Conservation (phyloP, 495 filamentous ascomycete genomes). For the Schizothecium vesticola region DNA sequence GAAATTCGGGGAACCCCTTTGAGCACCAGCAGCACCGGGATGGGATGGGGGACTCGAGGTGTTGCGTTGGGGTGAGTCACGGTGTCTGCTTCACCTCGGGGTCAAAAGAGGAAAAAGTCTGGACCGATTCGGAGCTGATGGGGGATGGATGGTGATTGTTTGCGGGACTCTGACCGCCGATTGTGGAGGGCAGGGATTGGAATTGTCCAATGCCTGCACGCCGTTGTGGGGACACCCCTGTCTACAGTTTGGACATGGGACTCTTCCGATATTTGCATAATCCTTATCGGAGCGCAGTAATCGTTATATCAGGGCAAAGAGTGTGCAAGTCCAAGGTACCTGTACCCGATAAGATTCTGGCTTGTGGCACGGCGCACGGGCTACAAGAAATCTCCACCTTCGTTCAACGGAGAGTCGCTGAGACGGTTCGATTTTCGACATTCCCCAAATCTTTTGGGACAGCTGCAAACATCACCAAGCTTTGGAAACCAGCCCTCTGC, state of each 20-base stretch:
- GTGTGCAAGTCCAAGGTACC: not conserved
- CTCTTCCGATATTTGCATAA: not conserved
- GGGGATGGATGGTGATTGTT: not conserved
- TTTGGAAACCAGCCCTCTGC: not conserved
- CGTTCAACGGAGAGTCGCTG: not conserved
- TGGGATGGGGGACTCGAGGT: not conserved
- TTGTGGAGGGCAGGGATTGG: constrained; percentile 6
- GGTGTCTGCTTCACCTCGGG: not conserved
- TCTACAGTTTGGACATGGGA: not conserved
- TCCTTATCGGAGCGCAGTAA: not conserved
- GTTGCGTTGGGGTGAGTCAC: constrained; percentile 18
- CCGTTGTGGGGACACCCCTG: not conserved
- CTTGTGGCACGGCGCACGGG: not conserved
- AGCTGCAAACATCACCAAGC: not conserved
- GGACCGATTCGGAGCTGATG: constrained; percentile 6
- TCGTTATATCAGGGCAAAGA: not conserved
- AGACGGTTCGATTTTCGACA: not conserved
- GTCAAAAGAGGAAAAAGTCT: constrained; percentile 5
- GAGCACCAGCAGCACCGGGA: not conserved
- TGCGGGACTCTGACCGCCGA: constrained; percentile 10
- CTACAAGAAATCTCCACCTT: not conserved
- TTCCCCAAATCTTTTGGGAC: not conserved
- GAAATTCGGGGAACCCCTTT: not conserved
- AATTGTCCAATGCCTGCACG: constrained; percentile 8
- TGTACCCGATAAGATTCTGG: not conserved